Conservation (phyloP, 768 basidiomycete genomes). For the Gymnopilus junonius region DNA sequence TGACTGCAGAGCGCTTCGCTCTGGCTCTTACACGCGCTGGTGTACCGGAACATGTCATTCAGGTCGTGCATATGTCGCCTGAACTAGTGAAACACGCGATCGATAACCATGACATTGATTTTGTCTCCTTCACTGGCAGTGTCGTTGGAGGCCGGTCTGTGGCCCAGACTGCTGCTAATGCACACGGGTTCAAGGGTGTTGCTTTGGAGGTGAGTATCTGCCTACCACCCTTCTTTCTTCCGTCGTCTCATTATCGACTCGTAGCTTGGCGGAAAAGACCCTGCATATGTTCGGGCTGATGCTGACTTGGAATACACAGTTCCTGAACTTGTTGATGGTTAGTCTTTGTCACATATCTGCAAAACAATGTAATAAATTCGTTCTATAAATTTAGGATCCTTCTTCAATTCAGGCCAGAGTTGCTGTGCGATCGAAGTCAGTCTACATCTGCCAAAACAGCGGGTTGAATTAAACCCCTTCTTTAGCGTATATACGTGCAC, state of each 20-base stretch:
- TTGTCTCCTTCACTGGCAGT: constrained; percentile 89
- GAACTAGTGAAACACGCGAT: constrained; percentile 62
- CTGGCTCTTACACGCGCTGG: constrained; percentile 74
- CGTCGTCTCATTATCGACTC: constrained; percentile 2
- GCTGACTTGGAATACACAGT: constrained; percentile 85
- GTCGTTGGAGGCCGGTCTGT: constrained; percentile 80
- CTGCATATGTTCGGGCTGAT: constrained; percentile 91
- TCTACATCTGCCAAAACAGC: no score
- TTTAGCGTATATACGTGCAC: constrained; percentile 92
- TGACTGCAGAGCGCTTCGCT: constrained; percentile 82
- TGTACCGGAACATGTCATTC: constrained; percentile 73
- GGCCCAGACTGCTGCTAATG: constrained; percentile 67
- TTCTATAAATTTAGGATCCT: constrained; percentile 63
- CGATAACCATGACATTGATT: constrained; percentile 70
- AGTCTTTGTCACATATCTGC: constrained; percentile 11
- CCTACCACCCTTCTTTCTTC: not conserved
- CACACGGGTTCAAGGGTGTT: constrained; percentile 81
- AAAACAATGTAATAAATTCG: not conserved
- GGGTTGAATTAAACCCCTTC: not conserved
- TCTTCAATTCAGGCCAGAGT: constrained; percentile 98
- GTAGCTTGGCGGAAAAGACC: constrained; percentile 96
- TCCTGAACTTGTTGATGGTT: constrained; percentile 90
- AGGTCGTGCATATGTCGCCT: constrained; percentile 77
- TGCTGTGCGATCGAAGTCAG: constrained; percentile 91
- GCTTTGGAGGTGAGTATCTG: constrained; percentile 68